A percentile compares a stretch with the other conserved stretches of the same genome.
Conservation (phyloP, 345 rosid species). For the Leavenworthia alabamica region DNA sequence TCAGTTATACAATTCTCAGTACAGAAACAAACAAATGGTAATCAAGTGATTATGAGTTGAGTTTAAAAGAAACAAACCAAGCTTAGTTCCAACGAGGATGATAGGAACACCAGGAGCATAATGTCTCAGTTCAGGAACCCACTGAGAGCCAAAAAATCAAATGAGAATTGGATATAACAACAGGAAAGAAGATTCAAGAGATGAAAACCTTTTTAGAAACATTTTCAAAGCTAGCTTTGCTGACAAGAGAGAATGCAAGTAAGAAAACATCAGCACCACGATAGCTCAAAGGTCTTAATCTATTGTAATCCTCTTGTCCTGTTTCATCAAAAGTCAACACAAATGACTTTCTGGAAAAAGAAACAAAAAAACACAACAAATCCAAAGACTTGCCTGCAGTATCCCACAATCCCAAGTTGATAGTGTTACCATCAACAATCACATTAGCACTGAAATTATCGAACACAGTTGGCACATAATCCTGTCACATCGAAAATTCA, state of each 20-base stretch:
- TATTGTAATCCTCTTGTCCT: slow-evolving; percentile 94
- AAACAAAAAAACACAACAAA: not conserved
- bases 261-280: slow-evolving; percentile 90
- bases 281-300: slow-evolving; percentile 85
- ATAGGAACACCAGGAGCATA: slow-evolving; percentile 87
- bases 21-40: not conserved
- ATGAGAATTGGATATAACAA: not conserved
- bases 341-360: not conserved
- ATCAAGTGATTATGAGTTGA: not conserved
- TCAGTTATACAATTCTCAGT: not conserved
- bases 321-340: slow-evolving; percentile 24
- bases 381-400: slow-evolving; percentile 58
- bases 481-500: slow-evolving; percentile 35
- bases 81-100: slow-evolving; percentile 80
- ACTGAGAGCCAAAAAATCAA: slow-evolving; percentile 38
- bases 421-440: slow-evolving; percentile 76
- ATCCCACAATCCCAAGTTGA: slow-evolving; percentile 78
- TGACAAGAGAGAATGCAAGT: slow-evolving; percentile 81
- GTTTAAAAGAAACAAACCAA: too few relatives aligned
- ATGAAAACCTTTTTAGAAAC: slow-evolving; percentile 63
- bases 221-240: slow-evolving; percentile 94
- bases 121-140: slow-evolving; percentile 95
- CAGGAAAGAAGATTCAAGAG: not conserved
- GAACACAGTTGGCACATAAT: slow-evolving; percentile 80
- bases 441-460: slow-evolving; percentile 88